A percentile compares a stretch with the other conserved stretches of the same genome.
Evolutionary conservation across 2,329 filamentous ascomycete genomes (phyloP).

Genomic region (Fusarium chaquense): DNA sequence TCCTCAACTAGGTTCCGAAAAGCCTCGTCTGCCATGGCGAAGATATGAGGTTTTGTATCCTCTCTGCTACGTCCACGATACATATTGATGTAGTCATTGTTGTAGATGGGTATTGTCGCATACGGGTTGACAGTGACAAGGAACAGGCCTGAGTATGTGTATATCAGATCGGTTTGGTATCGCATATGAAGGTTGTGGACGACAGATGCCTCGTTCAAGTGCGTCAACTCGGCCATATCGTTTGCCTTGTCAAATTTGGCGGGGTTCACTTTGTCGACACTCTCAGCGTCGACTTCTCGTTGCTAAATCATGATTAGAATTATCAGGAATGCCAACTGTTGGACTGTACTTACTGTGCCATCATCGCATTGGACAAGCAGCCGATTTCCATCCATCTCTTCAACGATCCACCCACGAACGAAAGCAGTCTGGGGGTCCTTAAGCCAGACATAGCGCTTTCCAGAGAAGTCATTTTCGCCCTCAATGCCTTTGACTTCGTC

Average conservation of each 20-base stretch:
- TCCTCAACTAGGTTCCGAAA: slow-evolving; percentile 97
- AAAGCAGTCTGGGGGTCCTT: slow-evolving; percentile 89
- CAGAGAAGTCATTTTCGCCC: slow-evolving; percentile 98
- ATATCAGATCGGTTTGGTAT: slow-evolving; percentile 96
- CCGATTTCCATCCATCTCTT: slow-evolving; percentile 76
- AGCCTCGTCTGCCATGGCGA: slow-evolving; percentile 95
- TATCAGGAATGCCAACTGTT: not conserved
- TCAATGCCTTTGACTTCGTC: slow-evolving; percentile 80
- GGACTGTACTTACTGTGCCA: slow-evolving; percentile 74
- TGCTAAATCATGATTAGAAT: slow-evolving; percentile 66
- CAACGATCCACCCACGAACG: slow-evolving; percentile 90
- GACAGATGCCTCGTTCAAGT: slow-evolving; percentile 96
- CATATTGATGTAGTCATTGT: slow-evolving; percentile 97
- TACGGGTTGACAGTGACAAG: slow-evolving; percentile 98
- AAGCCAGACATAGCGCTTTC: slow-evolving; percentile 98
- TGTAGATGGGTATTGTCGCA: slow-evolving; percentile 93
- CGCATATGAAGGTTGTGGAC: slow-evolving; percentile 96
- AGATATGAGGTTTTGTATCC: slow-evolving; percentile 97
- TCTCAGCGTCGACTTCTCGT: slow-evolving; percentile 86
- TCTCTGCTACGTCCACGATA: slow-evolving; percentile 92
- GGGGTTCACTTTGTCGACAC: slow-evolving; percentile 98
- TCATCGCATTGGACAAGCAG: slow-evolving; percentile 94
- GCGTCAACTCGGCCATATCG: slow-evolving; percentile 98
- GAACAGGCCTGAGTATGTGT: slow-evolving; percentile 97
- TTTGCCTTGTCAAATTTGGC: slow-evolving; percentile 99